phyloP scores from a whole-genome alignment of 805 yeast genomes.

The Tetrapisispora namnaoensis region DNA sequence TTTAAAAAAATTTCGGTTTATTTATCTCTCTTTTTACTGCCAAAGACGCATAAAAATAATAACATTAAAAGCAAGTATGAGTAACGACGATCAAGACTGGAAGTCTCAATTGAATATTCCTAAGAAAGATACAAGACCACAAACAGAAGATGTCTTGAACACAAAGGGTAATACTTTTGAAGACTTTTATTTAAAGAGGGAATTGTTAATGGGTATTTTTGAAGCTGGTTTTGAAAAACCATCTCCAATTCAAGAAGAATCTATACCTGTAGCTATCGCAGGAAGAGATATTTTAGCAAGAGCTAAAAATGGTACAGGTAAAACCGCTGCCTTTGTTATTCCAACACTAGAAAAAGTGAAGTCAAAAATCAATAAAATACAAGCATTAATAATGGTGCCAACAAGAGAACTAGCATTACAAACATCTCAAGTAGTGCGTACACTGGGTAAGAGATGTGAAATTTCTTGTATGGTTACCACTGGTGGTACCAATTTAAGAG shows the following conservation, averaged over 20 bases:
- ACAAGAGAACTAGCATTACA: constrained; percentile 97
- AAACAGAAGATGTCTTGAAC: constrained; percentile 89
- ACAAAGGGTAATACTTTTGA: constrained; percentile 89
- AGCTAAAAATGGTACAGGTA: constrained; percentile 98
- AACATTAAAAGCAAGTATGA: not conserved
- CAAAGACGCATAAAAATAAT: too few species aligned
- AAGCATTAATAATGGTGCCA: constrained; percentile 88
- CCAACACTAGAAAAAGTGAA: constrained; percentile 86
- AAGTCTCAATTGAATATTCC: constrained; percentile 68
- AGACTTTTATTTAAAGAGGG: constrained; percentile 84
- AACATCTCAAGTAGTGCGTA: constrained; percentile 93
- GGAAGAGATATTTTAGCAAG: constrained; percentile 95
- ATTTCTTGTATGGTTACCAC: constrained; percentile 95
- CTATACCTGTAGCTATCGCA: constrained; percentile 89
- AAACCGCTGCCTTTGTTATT: constrained; percentile 93
- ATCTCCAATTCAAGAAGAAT: constrained; percentile 94
- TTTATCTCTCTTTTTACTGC: too few species aligned
- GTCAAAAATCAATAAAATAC: constrained; percentile 75
- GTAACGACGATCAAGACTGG: constrained; percentile 42
- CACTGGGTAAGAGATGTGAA: constrained; percentile 88
- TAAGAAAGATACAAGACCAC: constrained; percentile 82
- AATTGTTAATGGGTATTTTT: constrained; percentile 93
- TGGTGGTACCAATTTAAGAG: constrained; percentile 91
- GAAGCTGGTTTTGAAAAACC: constrained; percentile 99
- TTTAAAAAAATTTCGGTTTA: too few species aligned